Evolutionary conservation across 371 early-diverging fungal genomes (phyloP).

Genomic region (Syncephalastrum sp.): DNA sequence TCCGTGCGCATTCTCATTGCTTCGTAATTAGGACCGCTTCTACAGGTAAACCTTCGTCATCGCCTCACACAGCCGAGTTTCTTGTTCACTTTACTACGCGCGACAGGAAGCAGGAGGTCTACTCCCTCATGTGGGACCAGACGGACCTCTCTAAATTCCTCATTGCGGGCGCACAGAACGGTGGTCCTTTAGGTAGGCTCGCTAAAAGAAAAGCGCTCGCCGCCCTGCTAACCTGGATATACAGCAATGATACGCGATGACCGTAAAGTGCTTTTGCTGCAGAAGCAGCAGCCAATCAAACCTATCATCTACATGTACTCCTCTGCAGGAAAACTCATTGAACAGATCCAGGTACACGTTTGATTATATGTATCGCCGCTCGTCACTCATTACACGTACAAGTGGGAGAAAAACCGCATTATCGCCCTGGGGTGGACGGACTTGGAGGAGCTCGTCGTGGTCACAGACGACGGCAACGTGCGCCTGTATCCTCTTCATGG

Average conservation of each 20-base stretch:
- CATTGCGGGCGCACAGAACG: slow-evolving; percentile 83
- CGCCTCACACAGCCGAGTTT: background rate
- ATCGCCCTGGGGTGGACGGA: slow-evolving; percentile 91
- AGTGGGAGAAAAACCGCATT: slow-evolving; percentile 92
- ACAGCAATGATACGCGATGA: slow-evolving; percentile 88
- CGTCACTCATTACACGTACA: background rate
- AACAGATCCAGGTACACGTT: slow-evolving; percentile 73
- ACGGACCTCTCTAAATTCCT: slow-evolving; percentile 81
- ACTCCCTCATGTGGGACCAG: slow-evolving; percentile 86
- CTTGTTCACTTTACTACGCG: background rate
- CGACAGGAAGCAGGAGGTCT: slow-evolving; percentile 72
- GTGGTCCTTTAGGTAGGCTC: slow-evolving; percentile 86
- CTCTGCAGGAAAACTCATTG: slow-evolving; percentile 81
- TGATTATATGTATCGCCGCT: background rate
- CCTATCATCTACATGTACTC: slow-evolving; percentile 84
- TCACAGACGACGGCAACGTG: slow-evolving; percentile 88
- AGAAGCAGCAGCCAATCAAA: slow-evolving; percentile 71
- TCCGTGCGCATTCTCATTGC: background rate
- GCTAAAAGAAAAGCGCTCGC: background rate
- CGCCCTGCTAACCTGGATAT: background rate
- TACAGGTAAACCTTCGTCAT: slow-evolving; percentile 30
- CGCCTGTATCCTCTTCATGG: slow-evolving; percentile 82
- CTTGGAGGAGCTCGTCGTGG: slow-evolving; percentile 83
- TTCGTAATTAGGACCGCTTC: slow-evolving; percentile 42
- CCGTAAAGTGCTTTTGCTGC: slow-evolving; percentile 71